phyloP scores from a whole-genome alignment of 306 rosid species.

The Medicago ruthenica region DNA sequence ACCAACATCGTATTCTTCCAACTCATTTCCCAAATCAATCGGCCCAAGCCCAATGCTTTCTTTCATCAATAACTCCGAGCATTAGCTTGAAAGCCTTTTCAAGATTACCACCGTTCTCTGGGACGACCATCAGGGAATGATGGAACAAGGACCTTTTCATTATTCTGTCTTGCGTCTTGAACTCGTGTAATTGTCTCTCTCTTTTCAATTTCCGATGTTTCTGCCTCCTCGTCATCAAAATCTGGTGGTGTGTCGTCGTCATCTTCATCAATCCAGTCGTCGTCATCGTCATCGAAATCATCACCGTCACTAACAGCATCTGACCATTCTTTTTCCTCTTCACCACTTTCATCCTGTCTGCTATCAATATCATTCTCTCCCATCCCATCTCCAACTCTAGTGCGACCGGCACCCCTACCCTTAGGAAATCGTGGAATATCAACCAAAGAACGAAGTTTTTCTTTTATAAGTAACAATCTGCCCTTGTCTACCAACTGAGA shows the following conservation, averaged over 20 bases:
- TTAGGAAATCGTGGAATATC: conserved; percentile 63
- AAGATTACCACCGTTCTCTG: conserved; percentile 78
- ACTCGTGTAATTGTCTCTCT: conserved; percentile 48
- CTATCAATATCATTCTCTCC: conserved; percentile 44
- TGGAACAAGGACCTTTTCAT: conserved; percentile 54
- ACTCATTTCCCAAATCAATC: conserved; percentile 29
- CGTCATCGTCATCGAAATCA: conserved; percentile 40
- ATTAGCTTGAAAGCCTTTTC: conserved; percentile 20
- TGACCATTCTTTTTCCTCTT: conserved; percentile 66
- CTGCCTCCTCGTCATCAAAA: conserved; percentile 69
- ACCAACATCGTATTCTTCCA: conserved; percentile 38
- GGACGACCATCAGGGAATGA: conserved; percentile 66
- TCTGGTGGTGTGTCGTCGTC: conserved; percentile 74
- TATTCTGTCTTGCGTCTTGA: conserved; percentile 35
- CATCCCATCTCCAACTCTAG: conserved; percentile 43
- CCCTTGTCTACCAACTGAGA: conserved; percentile 80
- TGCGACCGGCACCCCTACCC: conserved; percentile 51
- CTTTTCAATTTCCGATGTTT: conserved; percentile 44
- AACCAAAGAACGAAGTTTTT: conserved; percentile 78
- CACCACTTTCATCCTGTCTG: conserved; percentile 52
- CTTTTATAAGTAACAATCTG: conserved; percentile 75
- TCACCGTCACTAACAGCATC: conserved; percentile 53
- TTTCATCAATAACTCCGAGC: conserved; percentile 23
- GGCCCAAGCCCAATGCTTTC: conserved; percentile 39
- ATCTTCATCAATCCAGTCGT: conserved; percentile 72